A percentile compares a stretch with the other conserved stretches of the same genome.
phyloP scores from a whole-genome alignment of 176 grass and related monocot species.

The bread wheat (Triticum aestivum) region DNA sequence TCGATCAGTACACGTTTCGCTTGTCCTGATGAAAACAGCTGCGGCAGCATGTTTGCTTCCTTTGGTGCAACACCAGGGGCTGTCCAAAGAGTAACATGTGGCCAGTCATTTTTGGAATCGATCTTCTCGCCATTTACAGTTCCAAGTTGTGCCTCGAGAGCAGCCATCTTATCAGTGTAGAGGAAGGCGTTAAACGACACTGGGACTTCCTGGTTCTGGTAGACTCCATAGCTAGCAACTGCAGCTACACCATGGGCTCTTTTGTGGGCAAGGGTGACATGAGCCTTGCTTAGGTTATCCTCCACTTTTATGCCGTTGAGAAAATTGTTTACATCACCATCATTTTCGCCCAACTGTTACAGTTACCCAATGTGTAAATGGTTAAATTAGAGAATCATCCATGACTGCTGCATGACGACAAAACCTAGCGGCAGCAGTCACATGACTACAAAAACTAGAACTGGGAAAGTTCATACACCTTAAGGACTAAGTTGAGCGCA shows the following conservation, averaged over 20 bases:
- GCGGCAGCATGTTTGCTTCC: conserved; percentile 70
- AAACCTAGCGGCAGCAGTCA: no score
- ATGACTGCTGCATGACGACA: neutral
- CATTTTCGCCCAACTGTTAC: conserved; percentile 54
- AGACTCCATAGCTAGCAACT: conserved; percentile 70
- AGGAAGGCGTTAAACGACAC: conserved; percentile 58
- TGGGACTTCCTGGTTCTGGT: conserved; percentile 66
- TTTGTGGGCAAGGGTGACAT: conserved; percentile 94
- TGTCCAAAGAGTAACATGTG: conserved; percentile 86
- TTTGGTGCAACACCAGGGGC: conserved; percentile 57
- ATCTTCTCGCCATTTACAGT: conserved; percentile 68
- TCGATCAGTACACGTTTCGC: conserved; percentile 61
- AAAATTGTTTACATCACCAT: conserved; percentile 46
- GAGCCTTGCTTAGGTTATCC: conserved; percentile 67
- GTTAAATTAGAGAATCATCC: neutral
- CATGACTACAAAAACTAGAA: neutral
- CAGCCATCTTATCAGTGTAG: conserved; percentile 69
- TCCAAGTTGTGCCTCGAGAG: conserved; percentile 62
- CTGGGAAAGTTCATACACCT: neutral
- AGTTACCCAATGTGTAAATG: conserved; percentile 15
- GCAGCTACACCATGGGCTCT: conserved; percentile 76
- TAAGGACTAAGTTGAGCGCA: neutral
- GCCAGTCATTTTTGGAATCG: conserved; percentile 74
- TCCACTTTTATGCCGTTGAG: conserved; percentile 46
- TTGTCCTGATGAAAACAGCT: conserved; percentile 54